Percentiles rank a stretch among this genome's conserved stretches.
phyloP scores from a whole-genome alignment of 129 eudicot species.

The Artemisia tridentata region DNA sequence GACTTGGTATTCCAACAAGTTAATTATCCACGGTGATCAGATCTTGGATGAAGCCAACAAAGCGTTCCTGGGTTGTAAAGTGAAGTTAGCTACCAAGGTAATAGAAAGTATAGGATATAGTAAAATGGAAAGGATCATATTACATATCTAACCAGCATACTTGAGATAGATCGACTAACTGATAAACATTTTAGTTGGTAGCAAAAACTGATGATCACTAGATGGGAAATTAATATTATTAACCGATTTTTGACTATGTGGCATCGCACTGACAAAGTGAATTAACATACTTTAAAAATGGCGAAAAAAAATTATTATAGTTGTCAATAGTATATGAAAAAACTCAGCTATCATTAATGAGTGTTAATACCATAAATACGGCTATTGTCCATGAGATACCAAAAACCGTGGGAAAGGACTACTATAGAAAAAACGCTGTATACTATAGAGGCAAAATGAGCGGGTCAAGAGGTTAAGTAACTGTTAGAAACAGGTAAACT shows the following conservation, averaged over 20 bases:
- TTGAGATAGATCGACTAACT: background rate
- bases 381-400: too few species aligned
- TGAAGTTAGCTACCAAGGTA: conserved; percentile 78
- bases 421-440: too few species aligned
- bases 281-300: background rate
- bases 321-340: background rate
- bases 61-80: conserved; percentile 66
- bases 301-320: background rate
- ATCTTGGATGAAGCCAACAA: conserved; percentile 90
- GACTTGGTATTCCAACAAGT: conserved; percentile 86
- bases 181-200: background rate
- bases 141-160: background rate
- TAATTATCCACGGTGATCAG: conserved; percentile 78
- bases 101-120: background rate
- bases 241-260: background rate
- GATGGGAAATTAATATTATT: background rate
- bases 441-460: too few species aligned
- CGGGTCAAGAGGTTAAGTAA: too few species aligned
- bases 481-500: too few species aligned
- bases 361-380: too few species aligned
- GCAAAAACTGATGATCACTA: background rate
- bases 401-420: too few species aligned
- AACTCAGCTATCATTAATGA: background rate
- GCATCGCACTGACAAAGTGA: background rate
- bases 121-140: background rate